These are phyloP conservation scores for Plasmodium gallinaceum DNA, from an alignment of 169 alveolate genomes.

Conservation along the genomic window DNA sequence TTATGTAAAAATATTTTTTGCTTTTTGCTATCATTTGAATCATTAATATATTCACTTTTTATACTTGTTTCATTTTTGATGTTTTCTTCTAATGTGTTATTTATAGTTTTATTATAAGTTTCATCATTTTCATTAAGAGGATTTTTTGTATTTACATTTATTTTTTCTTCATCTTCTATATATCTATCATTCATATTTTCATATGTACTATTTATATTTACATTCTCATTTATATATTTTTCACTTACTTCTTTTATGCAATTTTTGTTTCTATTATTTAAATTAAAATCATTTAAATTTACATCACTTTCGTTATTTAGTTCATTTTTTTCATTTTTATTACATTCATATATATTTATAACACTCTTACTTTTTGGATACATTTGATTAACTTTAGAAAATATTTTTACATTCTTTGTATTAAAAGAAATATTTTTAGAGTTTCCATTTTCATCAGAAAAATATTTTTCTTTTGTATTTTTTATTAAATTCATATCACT, in stretches of 20 bases:
- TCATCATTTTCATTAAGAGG: not conserved
- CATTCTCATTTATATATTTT: not conserved
- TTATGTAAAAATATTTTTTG: constrained; percentile 26
- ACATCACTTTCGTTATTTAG: not conserved
- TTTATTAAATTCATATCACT: not conserved
- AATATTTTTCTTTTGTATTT: not conserved
- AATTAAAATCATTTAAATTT: not conserved
- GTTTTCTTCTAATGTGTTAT: not conserved
- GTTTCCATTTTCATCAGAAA: constrained; percentile 15
- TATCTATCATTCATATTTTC: not conserved
- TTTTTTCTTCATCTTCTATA: not conserved
- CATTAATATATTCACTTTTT: not conserved
- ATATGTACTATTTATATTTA: not conserved
- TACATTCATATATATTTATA: constrained; percentile 50
- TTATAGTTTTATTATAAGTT: not conserved
- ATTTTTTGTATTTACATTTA: not conserved
- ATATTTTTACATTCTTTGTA: not conserved
- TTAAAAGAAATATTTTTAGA: not conserved
- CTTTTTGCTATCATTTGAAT: not conserved
- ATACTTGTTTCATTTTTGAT: not conserved
- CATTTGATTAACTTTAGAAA: not conserved
- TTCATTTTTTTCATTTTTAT: not conserved
- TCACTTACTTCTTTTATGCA: not conserved
- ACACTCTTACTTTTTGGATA: not conserved
- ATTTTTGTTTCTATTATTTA: not conserved